phyloP scores from a whole-genome alignment of 129 eudicot genomes.

The Lactuca sativa region DNA sequence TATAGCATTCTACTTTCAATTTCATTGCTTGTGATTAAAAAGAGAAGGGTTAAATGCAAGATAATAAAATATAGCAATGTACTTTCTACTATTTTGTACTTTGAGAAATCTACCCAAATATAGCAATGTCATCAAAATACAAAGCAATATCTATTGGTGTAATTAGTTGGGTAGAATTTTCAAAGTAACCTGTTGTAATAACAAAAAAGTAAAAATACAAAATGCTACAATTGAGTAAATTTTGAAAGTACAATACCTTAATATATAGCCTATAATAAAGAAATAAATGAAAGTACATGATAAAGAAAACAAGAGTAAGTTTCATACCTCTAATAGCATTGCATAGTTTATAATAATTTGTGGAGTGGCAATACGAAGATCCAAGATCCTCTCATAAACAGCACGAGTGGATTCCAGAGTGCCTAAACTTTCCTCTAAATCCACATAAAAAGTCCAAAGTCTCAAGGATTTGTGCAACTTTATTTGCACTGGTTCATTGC shows the following conservation, averaged over 20 bases:
- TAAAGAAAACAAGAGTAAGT: not conserved
- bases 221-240: not conserved
- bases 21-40: not conserved
- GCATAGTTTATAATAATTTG: conserved; percentile 93
- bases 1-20: not conserved
- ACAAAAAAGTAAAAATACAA: too few relatives aligned
- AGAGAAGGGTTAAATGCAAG: not conserved
- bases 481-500: conserved; percentile 93
- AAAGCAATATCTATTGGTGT: too few relatives aligned
- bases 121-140: too few relatives aligned
- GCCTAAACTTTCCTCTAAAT: conserved; percentile 92
- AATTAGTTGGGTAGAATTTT: too few relatives aligned
- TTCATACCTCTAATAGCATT: conserved; percentile 74
- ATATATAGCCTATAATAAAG: too few relatives aligned
- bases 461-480: conserved; percentile 79
- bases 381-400: conserved; percentile 84
- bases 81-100: too few relatives aligned
- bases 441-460: conserved; percentile 92
- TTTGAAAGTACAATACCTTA: not conserved
- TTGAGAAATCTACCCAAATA: too few relatives aligned
- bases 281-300: not conserved
- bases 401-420: conserved; percentile 80
- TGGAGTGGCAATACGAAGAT: conserved; percentile 89
- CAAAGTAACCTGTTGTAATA: too few relatives aligned
- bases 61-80: too few relatives aligned